Evolutionary conservation across 352 stramenopile species (phyloP).

Genomic region (Globisporangium solare): DNA sequence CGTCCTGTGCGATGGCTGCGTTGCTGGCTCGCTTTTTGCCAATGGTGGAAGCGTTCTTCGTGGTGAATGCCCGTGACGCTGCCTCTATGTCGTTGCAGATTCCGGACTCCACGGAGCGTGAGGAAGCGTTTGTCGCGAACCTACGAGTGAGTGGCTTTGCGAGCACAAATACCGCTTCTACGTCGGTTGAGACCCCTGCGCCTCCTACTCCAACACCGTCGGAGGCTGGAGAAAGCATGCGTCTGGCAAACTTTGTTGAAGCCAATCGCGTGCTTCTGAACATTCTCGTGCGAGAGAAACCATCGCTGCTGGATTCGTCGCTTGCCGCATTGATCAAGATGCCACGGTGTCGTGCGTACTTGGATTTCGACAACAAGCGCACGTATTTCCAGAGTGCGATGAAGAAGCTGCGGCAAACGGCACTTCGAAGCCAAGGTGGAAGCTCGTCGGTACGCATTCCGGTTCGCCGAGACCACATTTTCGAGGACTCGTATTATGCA

Average conservation of each 20-base stretch:
- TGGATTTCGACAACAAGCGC: slow-evolving; percentile 99
- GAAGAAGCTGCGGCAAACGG: slow-evolving; percentile 85
- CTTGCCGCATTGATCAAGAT: slow-evolving; percentile 95
- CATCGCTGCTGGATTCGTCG: slow-evolving; percentile 94
- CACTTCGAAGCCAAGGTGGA: slow-evolving; percentile 83
- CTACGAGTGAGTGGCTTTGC: slow-evolving; percentile 57
- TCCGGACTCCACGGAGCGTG: slow-evolving; percentile 66
- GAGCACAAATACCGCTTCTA: slow-evolving; percentile 29
- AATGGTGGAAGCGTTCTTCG: slow-evolving; percentile 98
- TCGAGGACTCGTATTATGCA: slow-evolving; percentile 99
- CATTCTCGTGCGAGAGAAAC: slow-evolving; percentile 95
- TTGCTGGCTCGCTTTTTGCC: slow-evolving; percentile 96
- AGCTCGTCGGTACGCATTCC: slow-evolving; percentile 86
- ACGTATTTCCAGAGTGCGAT: slow-evolving; percentile 97
- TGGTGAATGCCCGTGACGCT: slow-evolving; percentile 92
- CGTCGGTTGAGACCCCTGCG: slow-evolving; percentile 15
- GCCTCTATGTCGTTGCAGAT: slow-evolving; percentile 71
- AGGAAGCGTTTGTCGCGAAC: slow-evolving; percentile 75
- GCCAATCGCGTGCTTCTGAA: slow-evolving; percentile 97
- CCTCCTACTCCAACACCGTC: slow-evolving; percentile 20
- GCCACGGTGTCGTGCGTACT: slow-evolving; percentile 90
- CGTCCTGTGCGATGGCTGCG: slow-evolving; percentile 88
- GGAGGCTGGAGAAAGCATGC: slow-evolving; percentile 59
- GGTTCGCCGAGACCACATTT: slow-evolving; percentile 95
- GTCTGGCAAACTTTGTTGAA: slow-evolving; percentile 92